A percentile compares a stretch with the other conserved stretches of the same genome.
Evolutionary conservation across 495 filamentous ascomycete species (phyloP).

Genomic region (Aspergillus affinis): DNA sequence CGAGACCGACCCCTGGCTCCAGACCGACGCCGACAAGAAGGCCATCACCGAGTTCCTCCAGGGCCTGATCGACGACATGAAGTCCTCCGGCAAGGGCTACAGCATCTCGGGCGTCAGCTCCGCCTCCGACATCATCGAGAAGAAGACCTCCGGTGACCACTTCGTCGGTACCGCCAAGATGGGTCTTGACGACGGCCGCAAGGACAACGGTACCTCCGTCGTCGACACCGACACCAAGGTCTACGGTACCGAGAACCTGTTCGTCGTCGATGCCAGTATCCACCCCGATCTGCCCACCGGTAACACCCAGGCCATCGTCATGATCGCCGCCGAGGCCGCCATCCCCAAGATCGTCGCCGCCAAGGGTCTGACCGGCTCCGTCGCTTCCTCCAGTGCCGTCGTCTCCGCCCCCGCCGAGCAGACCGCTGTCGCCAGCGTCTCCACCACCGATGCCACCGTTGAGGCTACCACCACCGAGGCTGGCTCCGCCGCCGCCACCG

Average conservation of each 20-base stretch:
- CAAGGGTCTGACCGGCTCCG: not conserved
- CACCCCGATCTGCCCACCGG: constrained; percentile 37
- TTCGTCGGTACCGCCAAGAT: constrained; percentile 68
- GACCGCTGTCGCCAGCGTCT: not conserved
- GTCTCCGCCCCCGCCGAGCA: constrained; percentile 1
- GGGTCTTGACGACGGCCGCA: constrained; percentile 64
- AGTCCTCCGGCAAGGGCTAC: constrained; percentile 47
- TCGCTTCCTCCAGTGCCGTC: constrained; percentile 3
- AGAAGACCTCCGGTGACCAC: constrained; percentile 61
- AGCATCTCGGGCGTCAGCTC: constrained; percentile 52
- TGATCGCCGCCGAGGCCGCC: constrained; percentile 36
- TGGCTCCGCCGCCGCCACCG: not conserved
- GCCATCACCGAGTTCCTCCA: constrained; percentile 33
- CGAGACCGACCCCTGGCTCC: constrained; percentile 34
- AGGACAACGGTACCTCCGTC: constrained; percentile 57
- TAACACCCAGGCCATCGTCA: constrained; percentile 37
- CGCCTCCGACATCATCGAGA: constrained; percentile 42
- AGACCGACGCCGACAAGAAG: constrained; percentile 20
- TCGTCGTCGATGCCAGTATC: constrained; percentile 28
- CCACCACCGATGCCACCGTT: not conserved
- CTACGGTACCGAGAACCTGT: constrained; percentile 68
- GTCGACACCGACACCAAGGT: constrained; percentile 71
- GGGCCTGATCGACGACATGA: constrained; percentile 48
- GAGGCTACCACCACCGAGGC: not conserved
- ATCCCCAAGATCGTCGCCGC: constrained; percentile 28